phyloP scores from a whole-genome alignment of 2,329 filamentous ascomycete genomes.

The Colletotrichum sp. region DNA sequence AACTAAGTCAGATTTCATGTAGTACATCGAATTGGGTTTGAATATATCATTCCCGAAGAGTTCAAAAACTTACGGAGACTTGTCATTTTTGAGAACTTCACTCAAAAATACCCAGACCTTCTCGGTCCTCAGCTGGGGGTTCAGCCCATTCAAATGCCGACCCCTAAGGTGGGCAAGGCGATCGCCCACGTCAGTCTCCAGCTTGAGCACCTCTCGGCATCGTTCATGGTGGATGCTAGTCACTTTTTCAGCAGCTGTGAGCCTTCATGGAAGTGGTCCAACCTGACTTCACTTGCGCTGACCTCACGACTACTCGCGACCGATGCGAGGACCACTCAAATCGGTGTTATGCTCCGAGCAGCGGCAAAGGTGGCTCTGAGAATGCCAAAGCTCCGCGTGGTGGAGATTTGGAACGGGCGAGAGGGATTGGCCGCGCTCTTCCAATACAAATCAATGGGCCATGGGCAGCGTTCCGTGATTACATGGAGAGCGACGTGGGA shows the following conservation, averaged over 20 bases:
- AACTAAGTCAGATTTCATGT: no score
- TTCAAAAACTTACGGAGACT: background rate
- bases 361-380: background rate
- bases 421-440: background rate
- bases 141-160: background rate
- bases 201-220: background rate
- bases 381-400: background rate
- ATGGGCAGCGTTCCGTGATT: background rate
- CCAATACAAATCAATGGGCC: background rate
- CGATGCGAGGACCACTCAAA: background rate
- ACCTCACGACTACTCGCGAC: background rate
- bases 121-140: background rate
- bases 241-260: background rate
- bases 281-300: background rate
- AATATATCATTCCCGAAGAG: fast-evolving
- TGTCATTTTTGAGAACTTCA: background rate
- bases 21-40: no score
- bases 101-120: background rate
- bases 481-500: background rate
- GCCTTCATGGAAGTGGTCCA: background rate
- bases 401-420: background rate
- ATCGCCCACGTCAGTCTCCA: background rate
- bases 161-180: background rate
- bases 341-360: background rate
- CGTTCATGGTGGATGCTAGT: background rate